These are phyloP conservation scores for Emericellopsis terricola DNA, from an alignment of 495 filamentous ascomycete genomes.

Conservation along the genomic window DNA sequence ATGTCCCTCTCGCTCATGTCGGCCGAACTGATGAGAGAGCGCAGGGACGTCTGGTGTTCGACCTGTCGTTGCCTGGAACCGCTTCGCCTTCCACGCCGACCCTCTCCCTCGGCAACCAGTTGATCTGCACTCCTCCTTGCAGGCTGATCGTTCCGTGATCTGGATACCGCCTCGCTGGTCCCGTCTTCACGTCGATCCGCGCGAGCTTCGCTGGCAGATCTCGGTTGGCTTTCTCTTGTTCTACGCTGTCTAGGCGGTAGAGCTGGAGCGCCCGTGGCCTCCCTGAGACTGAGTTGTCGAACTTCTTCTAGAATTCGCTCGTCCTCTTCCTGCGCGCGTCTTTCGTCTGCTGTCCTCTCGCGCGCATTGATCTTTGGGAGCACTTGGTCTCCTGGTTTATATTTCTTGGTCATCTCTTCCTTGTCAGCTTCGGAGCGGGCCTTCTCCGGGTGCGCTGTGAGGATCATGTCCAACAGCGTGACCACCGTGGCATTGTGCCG, in stretches of 20 bases:
- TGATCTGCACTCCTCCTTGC: slow-evolving; percentile 8
- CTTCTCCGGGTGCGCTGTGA: slow-evolving; percentile 56
- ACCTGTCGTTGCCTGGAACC: slow-evolving; percentile 36
- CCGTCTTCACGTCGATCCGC: slow-evolving; percentile 10
- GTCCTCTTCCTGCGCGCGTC: slow-evolving; percentile 43
- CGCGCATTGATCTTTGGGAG: slow-evolving; percentile 32
- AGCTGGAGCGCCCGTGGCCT: slow-evolving; percentile 30
- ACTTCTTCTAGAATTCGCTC: slow-evolving; percentile 50
- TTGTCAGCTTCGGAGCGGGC: slow-evolving; percentile 49
- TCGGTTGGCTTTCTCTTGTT: slow-evolving; percentile 15
- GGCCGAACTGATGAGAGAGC: slow-evolving; percentile 61
- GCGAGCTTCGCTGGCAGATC: slow-evolving; percentile 14
- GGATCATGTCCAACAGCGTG: slow-evolving; percentile 63
- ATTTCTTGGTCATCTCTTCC: slow-evolving; percentile 46
- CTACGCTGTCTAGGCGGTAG: slow-evolving; percentile 19
- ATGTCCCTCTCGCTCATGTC: slow-evolving; percentile 57
- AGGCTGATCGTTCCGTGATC: slow-evolving; percentile 10
- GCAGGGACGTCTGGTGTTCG: slow-evolving; percentile 71
- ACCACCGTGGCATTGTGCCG: slow-evolving; percentile 70
- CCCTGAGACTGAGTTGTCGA: slow-evolving; percentile 50
- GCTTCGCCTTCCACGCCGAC: slow-evolving; percentile 16
- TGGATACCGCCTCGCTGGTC: slow-evolving; percentile 5
- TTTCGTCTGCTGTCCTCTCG: slow-evolving; percentile 25
- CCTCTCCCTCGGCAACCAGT: slow-evolving; percentile 4
- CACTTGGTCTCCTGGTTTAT: slow-evolving; percentile 63